Base-by-base conservation (phyloP, 2,329 filamentous ascomycete species). In the Bisporella sp. region DNA sequence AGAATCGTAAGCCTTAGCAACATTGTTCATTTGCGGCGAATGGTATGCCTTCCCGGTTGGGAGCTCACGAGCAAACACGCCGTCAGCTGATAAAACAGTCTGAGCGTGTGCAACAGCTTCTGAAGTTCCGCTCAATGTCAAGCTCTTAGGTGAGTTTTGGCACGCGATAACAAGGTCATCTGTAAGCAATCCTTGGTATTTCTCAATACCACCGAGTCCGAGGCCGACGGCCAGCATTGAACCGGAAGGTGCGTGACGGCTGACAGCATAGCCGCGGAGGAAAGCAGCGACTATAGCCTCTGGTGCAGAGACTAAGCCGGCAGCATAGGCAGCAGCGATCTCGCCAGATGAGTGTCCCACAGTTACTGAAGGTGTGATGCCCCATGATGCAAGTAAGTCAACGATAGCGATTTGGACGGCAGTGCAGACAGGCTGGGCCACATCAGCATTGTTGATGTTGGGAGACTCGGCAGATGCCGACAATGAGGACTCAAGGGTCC, bases 31-130 rank as follows among this genome's bases (percentile, higher is more conserved):
- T 21, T 65, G 61, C 4, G 53, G 53, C 4, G 62, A 60, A 43
- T 74, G 72, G 53, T 73, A 74, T 1, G 72, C 71, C 4, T 63
- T 67, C 41, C 68, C 65, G n/a, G 71, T 68, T 6, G 48, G 40
- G 1, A 59, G 46, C 13, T 63, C 62, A 3, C 70, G 56, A 1
- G 62, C 59, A 49, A 70, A 67, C 1, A 68, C 48, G 2, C 46
- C 46, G 3, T 48, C 49, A 11, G 43, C 39, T 21, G 57, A 31
- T 35, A 57, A 29, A 2, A 46, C 11, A 4, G 9, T n/a, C n/a
- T 47, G 31, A 5, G 57, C 6, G 3, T 12, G 12, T 4, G 50
- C 32, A 13, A 60, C 28, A 2, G 42, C 52, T 11, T 7, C 35
- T 9, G 21, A 13, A 31, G 55, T 51, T 1, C 59, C 61, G 6